Evolutionary conservation across 2,329 filamentous ascomycete genomes (phyloP).

Genomic region (Penicillium sp.): DNA sequence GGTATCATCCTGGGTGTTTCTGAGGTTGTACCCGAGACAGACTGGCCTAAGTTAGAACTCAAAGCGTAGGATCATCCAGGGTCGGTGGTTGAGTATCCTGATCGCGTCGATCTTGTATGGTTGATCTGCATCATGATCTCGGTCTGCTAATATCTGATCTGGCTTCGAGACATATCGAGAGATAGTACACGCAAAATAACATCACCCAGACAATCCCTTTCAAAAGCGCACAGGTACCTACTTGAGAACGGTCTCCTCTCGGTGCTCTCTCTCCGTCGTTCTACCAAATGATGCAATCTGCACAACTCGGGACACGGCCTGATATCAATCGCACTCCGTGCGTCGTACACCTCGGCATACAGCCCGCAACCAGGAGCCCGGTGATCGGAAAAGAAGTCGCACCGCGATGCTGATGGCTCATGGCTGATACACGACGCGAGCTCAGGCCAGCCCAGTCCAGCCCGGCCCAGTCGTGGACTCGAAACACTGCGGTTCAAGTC

Average conservation of each 20-base stretch:
- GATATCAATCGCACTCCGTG: conserved; percentile 2
- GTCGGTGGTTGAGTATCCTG: background rate
- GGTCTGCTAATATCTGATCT: background rate
- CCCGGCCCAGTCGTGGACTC: background rate
- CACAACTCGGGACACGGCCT: conserved; percentile 14
- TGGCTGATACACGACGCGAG: background rate
- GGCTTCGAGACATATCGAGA: background rate
- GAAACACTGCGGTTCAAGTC: background rate
- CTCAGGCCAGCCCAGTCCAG: background rate
- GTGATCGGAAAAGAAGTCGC: conserved; percentile 14
- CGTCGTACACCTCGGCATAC: conserved; percentile 11
- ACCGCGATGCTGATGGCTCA: conserved; percentile 11
- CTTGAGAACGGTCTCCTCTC: background rate
- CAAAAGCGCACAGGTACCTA: background rate
- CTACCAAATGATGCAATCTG: conserved; percentile 15
- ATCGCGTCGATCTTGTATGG: background rate
- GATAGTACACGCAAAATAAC: background rate
- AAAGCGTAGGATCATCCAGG: background rate
- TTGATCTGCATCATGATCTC: background rate
- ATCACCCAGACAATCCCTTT: background rate
- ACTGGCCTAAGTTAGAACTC: background rate
- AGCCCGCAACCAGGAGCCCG: conserved; percentile 20
- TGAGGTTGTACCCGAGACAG: background rate
- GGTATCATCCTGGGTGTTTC: background rate
- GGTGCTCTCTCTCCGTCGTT: background rate